These are phyloP conservation scores for Benincasa hispida DNA, from an alignment of 306 rosid genomes.

Conservation along the genomic window DNA sequence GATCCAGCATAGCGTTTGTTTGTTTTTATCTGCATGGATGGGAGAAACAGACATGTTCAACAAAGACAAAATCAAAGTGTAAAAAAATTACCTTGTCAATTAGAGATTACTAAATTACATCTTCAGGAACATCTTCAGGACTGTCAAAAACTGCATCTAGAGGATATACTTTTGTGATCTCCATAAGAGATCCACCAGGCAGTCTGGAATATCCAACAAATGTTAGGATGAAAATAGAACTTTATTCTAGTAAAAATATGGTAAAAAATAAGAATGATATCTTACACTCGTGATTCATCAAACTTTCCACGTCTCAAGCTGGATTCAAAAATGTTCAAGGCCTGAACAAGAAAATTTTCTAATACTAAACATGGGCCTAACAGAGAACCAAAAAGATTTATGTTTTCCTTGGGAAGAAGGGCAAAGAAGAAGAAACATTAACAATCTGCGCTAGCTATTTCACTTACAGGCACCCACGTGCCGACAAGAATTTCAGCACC, in stretches of 20 bases:
- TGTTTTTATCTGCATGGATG: conserved; percentile 44
- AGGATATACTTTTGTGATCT: conserved; percentile 83
- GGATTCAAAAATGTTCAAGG: conserved; percentile 89
- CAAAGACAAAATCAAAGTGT: neutral
- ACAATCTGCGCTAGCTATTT: conserved; percentile 1
- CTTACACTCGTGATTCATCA: conserved; percentile 73
- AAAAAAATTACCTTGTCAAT: neutral
- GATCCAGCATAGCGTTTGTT: conserved; percentile 98
- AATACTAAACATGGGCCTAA: neutral
- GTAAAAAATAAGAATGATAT: neutral
- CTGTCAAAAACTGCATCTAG: conserved; percentile 86
- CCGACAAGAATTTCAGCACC: conserved; percentile 97
- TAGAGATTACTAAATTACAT: conserved; percentile 34
- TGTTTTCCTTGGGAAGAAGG: neutral
- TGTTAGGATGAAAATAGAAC: conserved; percentile 13
- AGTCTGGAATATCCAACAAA: conserved; percentile 39
- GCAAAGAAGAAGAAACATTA: neutral
- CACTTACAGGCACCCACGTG: conserved; percentile 97
- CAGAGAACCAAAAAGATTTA: neutral
- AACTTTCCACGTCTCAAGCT: conserved; percentile 91
- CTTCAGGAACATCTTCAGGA: conserved; percentile 90
- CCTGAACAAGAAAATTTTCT: conserved; percentile 30
- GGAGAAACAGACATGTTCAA: neutral
- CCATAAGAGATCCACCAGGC: conserved; percentile 83
- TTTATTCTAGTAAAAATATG: neutral